Conservation (phyloP, 1,284 basidiomycete species). For the Trametes hirsuta region DNA sequence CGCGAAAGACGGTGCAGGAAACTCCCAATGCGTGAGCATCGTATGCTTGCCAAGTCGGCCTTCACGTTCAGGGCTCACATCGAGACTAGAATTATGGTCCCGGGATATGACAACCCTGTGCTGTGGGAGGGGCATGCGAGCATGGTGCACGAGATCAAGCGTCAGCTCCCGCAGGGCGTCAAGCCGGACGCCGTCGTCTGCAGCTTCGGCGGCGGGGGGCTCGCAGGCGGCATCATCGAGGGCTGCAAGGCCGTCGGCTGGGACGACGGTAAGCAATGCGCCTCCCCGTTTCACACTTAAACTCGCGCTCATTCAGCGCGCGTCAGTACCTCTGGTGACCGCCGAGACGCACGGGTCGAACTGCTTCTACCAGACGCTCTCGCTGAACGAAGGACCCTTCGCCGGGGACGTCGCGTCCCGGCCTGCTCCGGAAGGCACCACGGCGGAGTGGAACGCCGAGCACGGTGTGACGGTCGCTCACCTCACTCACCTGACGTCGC, state of each 20-base stretch:
- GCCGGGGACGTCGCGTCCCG: conserved; percentile 2
- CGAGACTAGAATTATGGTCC: conserved; percentile 50
- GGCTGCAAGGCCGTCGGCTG: conserved; percentile 65
- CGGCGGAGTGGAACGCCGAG: conserved; percentile 41
- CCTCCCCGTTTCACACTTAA: too few species aligned
- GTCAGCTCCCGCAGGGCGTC: conserved; percentile 45
- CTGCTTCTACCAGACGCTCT: conserved; percentile 72
- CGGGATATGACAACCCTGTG: conserved; percentile 64
- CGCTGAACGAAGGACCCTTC: conserved; percentile 53
- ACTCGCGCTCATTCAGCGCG: too few species aligned
- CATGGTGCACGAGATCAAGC: conserved; percentile 65
- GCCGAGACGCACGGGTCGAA: conserved; percentile 73
- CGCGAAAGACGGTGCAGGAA: conserved; percentile 45
- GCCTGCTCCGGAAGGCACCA: conserved; percentile 32
- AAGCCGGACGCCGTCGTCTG: conserved; percentile 76
- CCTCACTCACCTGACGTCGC: conserved; percentile 59
- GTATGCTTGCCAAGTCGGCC: too few species aligned
- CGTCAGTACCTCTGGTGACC: conserved; percentile 61
- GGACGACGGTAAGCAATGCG: conserved; percentile 54
- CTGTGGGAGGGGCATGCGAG: conserved; percentile 77
- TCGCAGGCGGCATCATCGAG: conserved; percentile 67
- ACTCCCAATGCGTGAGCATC: conserved; percentile 56
- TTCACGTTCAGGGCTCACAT: not conserved
- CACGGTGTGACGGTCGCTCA: conserved; percentile 56
- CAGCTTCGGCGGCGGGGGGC: conserved; percentile 73